Base-by-base conservation (phyloP, 1,139 yeast species). In the Blastobotrys apis region DNA sequence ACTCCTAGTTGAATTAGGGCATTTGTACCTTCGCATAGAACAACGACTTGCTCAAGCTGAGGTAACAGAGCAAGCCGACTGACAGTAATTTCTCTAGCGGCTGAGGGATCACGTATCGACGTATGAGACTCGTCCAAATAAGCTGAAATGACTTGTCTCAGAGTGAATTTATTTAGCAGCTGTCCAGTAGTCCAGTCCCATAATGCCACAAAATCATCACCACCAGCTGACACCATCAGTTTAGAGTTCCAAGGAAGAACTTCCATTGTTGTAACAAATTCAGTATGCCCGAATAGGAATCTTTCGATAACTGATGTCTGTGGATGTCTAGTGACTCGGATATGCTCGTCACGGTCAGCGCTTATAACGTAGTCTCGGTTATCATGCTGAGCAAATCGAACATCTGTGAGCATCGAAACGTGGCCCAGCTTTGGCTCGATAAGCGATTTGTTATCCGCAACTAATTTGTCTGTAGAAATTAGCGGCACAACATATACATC, bases 281-380 rank as follows among this genome's bases (percentile, higher is more conserved):
- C 86, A 37, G 72, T 72, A 63, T 92, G 97, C 3, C 95, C 97
- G 62, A 87, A 87, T 47, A 90, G 69, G 80, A 87, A 88, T 55
- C 80, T 77, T 53, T 86, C 84, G 38, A 92, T 80, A 19, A 88
- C 79, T 57, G 71, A 85, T 3, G 92, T 72, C 51, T 83, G 74
- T 1, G 97, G 97, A 56, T 75, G 88, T 53, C 80, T 75, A 3
- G 96, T 78, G n/a, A 94, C 75, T 57, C 94, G 75, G 51, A 94
- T 84, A 62, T 94, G 99, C 64, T 94, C 99, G 64, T 94, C 99
- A 66, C 98, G 77, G 64, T 94, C 99, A 33, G 92, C 81, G 1
- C 95, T 82, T 48, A 92, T 72, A 19, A 90, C 64, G 51, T 68
- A 84, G 52, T 77, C 74, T 47, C 75, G 71, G 19, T 71, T 74